Base-by-base conservation (phyloP, 2,329 filamentous ascomycete species). In the Diaporthe citri region DNA sequence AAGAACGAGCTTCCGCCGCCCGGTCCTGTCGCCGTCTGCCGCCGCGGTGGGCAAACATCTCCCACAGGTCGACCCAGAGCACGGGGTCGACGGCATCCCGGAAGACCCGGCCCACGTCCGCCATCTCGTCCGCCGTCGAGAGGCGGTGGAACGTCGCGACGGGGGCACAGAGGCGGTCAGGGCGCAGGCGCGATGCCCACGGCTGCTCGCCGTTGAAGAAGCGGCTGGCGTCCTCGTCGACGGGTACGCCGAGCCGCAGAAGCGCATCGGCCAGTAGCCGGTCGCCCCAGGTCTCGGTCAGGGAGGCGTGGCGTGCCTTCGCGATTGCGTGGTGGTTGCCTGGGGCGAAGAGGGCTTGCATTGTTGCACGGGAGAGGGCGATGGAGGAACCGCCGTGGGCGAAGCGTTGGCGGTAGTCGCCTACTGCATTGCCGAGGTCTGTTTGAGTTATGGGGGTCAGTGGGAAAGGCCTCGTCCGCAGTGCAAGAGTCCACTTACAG, bases 191-290 rank as follows among this genome's bases (percentile, higher is more conserved):
- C 72, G 87, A 88, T 76, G 85, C 82, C 76, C 81, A 81, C 0
- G 89, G 89, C 28, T 83, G 80, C 78, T 90, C 88, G 62, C 89
- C 89, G 79, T 90, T 91, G 81, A 91, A 91, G 76, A 89, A 81
- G 70, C 86, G 87, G 75, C 84, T 84, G 81, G 88, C 88, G 5
- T 83, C 81, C 82, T 91, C 89, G 77, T 90, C 87, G 8, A 91
- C 82, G 79, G 90, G 88, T 51, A 91, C 82, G 20, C 87, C 89
- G 6, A 88, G 78, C 79, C 86, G 86, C 80, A 89, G 86, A 62
- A 90, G 81, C 43, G 88, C 88, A 36, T 85, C 87, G 31, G 89
- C 87, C 12, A 91, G 83, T n/a, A 91, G 82, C 67, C 86, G 85
- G 79, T 91, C 89, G 67, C 89, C 89, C 84, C 85, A 90, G 5